Percentiles rank a stretch among this genome's conserved stretches.
These are phyloP conservation scores for Pseudocercospora macadamiae DNA, from an alignment of 2,329 filamentous ascomycete genomes.

Conservation along the genomic window DNA sequence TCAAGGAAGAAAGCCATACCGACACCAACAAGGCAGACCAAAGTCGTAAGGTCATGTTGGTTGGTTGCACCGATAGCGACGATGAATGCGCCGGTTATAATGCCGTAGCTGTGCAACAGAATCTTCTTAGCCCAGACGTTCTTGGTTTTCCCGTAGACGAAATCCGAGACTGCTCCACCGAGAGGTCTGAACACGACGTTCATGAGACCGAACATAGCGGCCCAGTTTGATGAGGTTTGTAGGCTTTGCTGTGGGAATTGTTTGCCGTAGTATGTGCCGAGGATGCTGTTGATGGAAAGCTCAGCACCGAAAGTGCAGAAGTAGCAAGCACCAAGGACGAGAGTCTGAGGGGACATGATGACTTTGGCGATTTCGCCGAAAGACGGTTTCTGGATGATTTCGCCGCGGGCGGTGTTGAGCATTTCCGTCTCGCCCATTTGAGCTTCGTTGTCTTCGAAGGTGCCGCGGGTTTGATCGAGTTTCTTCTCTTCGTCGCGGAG, in stretches of 20 bases:
- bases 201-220: slow-evolving; percentile 75
- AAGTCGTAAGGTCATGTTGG: slow-evolving; percentile 62
- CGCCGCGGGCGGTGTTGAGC: slow-evolving; percentile 59
- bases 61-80: slow-evolving; percentile 67
- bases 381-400: slow-evolving; percentile 65
- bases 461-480: slow-evolving; percentile 42
- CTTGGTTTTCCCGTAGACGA: slow-evolving; percentile 56
- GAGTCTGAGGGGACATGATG: slow-evolving; percentile 62
- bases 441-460: slow-evolving; percentile 43
- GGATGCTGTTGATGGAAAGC: slow-evolving; percentile 62
- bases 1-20: slow-evolving; percentile 82
- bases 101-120: slow-evolving; percentile 59
- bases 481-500: slow-evolving; percentile 45
- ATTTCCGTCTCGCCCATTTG: slow-evolving; percentile 56
- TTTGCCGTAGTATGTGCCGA: slow-evolving; percentile 61
- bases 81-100: slow-evolving; percentile 62
- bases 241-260: slow-evolving; percentile 58
- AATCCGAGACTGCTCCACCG: slow-evolving; percentile 64
- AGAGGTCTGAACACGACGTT: slow-evolving; percentile 70
- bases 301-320: slow-evolving; percentile 65
- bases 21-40: slow-evolving; percentile 77
- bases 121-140: slow-evolving; percentile 67
- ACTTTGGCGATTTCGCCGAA: slow-evolving; percentile 61
- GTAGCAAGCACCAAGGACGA: slow-evolving; percentile 58
- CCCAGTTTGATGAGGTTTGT: slow-evolving; percentile 62